Evolutionary conservation across 805 yeast species (phyloP).

Genomic region (Ascoidea rubescens): DNA sequence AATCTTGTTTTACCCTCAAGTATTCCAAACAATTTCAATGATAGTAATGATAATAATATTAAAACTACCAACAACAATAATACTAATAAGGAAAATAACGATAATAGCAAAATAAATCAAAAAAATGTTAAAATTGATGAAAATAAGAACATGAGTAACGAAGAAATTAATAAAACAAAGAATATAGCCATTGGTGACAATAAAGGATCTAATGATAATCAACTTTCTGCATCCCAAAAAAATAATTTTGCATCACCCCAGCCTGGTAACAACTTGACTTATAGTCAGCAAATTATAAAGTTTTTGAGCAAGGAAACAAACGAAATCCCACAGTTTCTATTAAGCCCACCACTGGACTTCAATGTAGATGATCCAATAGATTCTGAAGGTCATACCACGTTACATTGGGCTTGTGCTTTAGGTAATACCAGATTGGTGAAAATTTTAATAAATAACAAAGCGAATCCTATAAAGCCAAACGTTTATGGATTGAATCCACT

Average conservation of each 20-base stretch:
- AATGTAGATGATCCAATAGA: conserved; percentile 59
- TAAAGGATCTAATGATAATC: no score
- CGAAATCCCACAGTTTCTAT: conserved; percentile 20
- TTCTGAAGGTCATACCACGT: conserved; percentile 67
- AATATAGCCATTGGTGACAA: no score
- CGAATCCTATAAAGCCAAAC: conserved; percentile 41
- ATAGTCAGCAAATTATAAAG: conserved; percentile 5
- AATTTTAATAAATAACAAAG: conserved; percentile 38
- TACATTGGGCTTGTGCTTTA: conserved; percentile 82
- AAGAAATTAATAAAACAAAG: no score
- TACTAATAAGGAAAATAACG: no score
- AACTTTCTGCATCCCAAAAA: no score
- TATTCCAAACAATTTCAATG: no score
- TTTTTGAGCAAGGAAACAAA: conserved; percentile 8
- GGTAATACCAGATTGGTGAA: conserved; percentile 50
- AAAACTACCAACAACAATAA: background rate
- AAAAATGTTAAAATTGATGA: no score
- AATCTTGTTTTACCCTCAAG: no score
- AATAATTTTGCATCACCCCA: background rate
- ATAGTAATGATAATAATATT: background rate
- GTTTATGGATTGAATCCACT: conserved; percentile 54
- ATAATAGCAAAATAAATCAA: no score
- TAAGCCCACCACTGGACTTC: conserved; percentile 47
- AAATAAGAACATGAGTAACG: no score
- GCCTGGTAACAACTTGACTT: background rate